phyloP scores from a whole-genome alignment of 2,329 filamentous ascomycete species.

The Pseudogymnoascus sp. region DNA sequence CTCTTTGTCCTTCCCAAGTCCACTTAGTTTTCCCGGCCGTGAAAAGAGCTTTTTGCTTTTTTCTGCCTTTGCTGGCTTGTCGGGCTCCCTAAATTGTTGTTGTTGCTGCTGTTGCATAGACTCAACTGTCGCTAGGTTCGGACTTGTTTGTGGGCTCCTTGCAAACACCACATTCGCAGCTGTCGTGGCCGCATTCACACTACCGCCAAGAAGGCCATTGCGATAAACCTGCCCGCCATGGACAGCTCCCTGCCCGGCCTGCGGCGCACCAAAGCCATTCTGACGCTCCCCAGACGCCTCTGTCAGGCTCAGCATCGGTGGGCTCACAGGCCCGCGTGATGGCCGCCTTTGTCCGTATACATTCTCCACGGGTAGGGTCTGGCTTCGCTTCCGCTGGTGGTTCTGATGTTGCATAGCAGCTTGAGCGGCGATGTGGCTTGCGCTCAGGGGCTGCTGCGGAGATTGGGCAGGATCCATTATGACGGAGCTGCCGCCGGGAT shows the following conservation, averaged over 20 bases:
- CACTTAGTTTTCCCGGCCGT: slow-evolving; percentile 61
- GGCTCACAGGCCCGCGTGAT: slow-evolving; percentile 44
- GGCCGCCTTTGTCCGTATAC: slow-evolving; percentile 19
- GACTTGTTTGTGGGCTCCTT: slow-evolving; percentile 38
- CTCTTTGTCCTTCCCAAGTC: slow-evolving; percentile 56
- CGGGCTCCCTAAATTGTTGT: slow-evolving; percentile 30
- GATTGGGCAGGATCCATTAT: slow-evolving; percentile 23
- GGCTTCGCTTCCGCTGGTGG: slow-evolving; percentile 56
- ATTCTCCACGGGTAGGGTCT: slow-evolving; percentile 55
- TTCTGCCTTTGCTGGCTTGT: slow-evolving; percentile 55
- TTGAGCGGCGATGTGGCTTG: slow-evolving; percentile 76
- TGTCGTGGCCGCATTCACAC: slow-evolving; percentile 58
- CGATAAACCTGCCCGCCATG: slow-evolving; percentile 37
- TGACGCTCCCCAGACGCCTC: slow-evolving; percentile 57
- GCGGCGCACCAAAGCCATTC: slow-evolving; percentile 37
- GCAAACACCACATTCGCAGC: slow-evolving; percentile 69
- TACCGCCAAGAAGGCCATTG: slow-evolving; percentile 52
- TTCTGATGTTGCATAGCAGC: slow-evolving; percentile 60
- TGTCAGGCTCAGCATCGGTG: slow-evolving; percentile 55
- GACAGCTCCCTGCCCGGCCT: slow-evolving; percentile 24
- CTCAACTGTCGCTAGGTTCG: not conserved
- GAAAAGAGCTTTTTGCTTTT: slow-evolving; percentile 78
- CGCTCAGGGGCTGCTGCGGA: slow-evolving; percentile 35
- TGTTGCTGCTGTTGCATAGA: not conserved
- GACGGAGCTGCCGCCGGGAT: slow-evolving; percentile 31